Base-by-base conservation (phyloP, 2,329 filamentous ascomycete genomes). In the Onygenales sp. region DNA sequence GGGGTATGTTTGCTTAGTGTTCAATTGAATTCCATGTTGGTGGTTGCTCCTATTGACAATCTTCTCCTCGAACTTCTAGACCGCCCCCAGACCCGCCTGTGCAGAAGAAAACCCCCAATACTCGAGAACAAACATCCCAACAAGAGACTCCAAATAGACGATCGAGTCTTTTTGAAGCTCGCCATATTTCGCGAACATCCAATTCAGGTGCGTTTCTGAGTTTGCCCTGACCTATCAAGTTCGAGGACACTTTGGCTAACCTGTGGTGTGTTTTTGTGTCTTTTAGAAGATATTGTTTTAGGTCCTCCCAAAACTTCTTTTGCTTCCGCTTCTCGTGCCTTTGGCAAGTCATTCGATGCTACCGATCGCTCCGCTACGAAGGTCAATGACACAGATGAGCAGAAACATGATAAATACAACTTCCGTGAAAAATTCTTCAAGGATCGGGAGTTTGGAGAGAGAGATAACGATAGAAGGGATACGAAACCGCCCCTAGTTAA, bases 281-380 rank as follows among this genome's bases (percentile, higher is more conserved):
- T 42, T 17, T 74, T 81, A 63, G 91, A 95, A 62, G 89, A 94
- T 58, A 86, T 94, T 54, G 80, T 93, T 54, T 85, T 95, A 54
- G 90, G 88, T 11, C 90, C 90, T 17, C 88, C 90, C 1, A 87
- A 88, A 68, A 88, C 83, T 46, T 82, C 83, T 44, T 95, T 96
- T 69, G 82, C 88, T 51, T 94, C 90, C 1, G 80, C 85, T 21
- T 87, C 86, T 54, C 70, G 76, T 51, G 67, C 70, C 51, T 62
- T 67, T 57, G 69, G 70, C 37, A 79, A 79, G 34, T 69, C 66
- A 1, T 67, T 73, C 53, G 75, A 78, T 54, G 62, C 69, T 47
- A 67, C 68, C 21, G 74, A 77, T 54, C 69, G 73, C 42, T 54
- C 70, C 27, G 67, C 70, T 51, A 75, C 77, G 55, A 70, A 72